Percentiles rank a stretch among this genome's conserved stretches.
phyloP scores from a whole-genome alignment of 805 yeast genomes.

The Yarrowia alimentaria region DNA sequence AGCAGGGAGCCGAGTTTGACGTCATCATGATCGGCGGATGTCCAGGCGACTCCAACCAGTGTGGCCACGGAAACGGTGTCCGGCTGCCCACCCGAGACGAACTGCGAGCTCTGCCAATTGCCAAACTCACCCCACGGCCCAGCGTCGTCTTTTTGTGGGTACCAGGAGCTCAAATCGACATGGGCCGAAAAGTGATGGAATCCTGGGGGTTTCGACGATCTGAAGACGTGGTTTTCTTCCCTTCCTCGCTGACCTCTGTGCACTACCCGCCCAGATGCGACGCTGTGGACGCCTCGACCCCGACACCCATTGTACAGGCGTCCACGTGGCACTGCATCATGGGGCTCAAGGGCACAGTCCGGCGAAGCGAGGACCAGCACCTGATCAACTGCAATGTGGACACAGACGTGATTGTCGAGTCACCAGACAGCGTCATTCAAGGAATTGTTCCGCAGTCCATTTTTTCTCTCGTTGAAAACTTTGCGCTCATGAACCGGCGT shows the following conservation, averaged over 20 bases:
- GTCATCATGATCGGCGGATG: conserved; percentile 91
- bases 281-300: conserved; percentile 47
- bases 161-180: conserved; percentile 64
- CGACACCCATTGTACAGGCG: conserved; percentile 41
- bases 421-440: conserved; percentile 24
- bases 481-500: conserved; percentile 76
- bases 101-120: conserved; percentile 65
- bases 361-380: conserved; percentile 79
- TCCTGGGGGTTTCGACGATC: conserved; percentile 74
- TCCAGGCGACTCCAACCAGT: conserved; percentile 50
- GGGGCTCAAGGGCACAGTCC: conserved; percentile 93
- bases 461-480: conserved; percentile 83
- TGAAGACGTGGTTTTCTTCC: conserved; percentile 83
- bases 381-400: conserved; percentile 89
- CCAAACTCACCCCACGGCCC: conserved; percentile 74
- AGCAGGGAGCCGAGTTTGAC: conserved; percentile 64
- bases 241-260: conserved; percentile 62
- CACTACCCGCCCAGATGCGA: conserved; percentile 55
- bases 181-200: conserved; percentile 50
- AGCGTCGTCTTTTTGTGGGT: conserved; percentile 89
- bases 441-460: conserved; percentile 67
- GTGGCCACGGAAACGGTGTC: conserved; percentile 36
- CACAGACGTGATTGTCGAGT: conserved; percentile 79
- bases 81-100: conserved; percentile 55
- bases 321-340: conserved; percentile 96